Base-by-base conservation (phyloP, 768 basidiomycete species). In the Boletus sensibilis region DNA sequence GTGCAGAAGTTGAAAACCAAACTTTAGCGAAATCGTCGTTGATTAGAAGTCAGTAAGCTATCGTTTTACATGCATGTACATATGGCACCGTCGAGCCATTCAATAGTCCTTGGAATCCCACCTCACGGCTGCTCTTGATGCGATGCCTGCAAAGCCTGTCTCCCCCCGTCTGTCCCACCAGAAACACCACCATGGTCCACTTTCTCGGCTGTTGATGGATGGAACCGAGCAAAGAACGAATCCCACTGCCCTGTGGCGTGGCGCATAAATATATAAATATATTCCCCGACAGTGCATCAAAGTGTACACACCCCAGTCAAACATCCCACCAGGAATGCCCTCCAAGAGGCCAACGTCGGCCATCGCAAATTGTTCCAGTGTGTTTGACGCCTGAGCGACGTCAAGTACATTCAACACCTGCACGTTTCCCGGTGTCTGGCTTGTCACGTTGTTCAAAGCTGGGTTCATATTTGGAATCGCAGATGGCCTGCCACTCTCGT, bases 271-370 rank as follows among this genome's bases (percentile, higher is more conserved):
- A n/a, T 35, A n/a, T n/a, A n/a, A n/a, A n/a, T n/a, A n/a, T n/a
- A 29, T 46, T 23, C 41, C 27, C 14, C 23, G 49, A 46, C 40
- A 38, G 49, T 50, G 41, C 57, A 50, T 41, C 23, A 54, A 75
- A 78, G 62, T 1, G 14, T 52, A 77, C 80, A 61, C 64, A 90
- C 90, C 83, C 88, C 89, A 93, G 70, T 92, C 90, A 72, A 91
- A 93, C 89, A 93, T 92, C 20, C 82, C 80, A 4, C 85, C 86
- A 41, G 91, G 91, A 50, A 93, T 83, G 1, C 89, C 89, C 57
- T 91, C 88, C 69, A 93, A 74, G 53, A 88, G 81, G 18, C 82
- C 86, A 56, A 74, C 81, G 67, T 90, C 88, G 20, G 82, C 81
- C 75, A 84, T 77, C 33, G 85, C 83, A 64, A 83, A 80, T 54